These are phyloP conservation scores for Ilex paraguariensis DNA, from an alignment of 305 asterid genomes.

Conservation along the genomic window DNA sequence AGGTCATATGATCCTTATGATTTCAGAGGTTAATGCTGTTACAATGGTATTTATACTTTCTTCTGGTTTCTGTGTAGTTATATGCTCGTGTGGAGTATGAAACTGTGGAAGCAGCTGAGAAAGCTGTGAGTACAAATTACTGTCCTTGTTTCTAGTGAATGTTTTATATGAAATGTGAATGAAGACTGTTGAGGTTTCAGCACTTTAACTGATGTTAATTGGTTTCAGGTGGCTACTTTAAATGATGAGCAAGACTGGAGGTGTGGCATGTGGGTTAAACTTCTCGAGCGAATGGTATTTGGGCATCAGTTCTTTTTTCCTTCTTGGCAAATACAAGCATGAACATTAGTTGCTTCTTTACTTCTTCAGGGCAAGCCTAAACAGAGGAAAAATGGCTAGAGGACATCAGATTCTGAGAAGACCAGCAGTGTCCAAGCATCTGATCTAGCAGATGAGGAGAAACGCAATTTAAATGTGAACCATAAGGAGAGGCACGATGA, in stretches of 20 bases:
- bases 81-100: constrained; percentile 87
- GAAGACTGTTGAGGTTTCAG: not conserved
- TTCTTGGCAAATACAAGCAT: not conserved
- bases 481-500: constrained; percentile 68
- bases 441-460: constrained; percentile 53
- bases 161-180: not conserved
- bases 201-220: constrained; percentile 10
- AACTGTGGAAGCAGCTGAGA: constrained; percentile 33
- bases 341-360: constrained; percentile 8
- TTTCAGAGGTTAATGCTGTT: too few relatives aligned
- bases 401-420: constrained; percentile 59
- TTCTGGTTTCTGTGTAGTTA: constrained; percentile 36
- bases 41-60: too few relatives aligned
- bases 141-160: constrained; percentile 14
- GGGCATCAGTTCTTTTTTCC: constrained; percentile 7
- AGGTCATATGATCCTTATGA: too few relatives aligned
- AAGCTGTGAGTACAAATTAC: constrained; percentile 50
- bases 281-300: constrained; percentile 65
- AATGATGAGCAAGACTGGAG: constrained; percentile 97
- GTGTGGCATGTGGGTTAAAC: constrained; percentile 90
- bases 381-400: constrained; percentile 62
- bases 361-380: constrained; percentile 53
- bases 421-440: constrained; percentile 35
- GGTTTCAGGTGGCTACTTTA: constrained; percentile 58
- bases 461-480: constrained; percentile 47